A percentile compares a stretch with the other conserved stretches of the same genome.
Conservation (phyloP, 2,329 filamentous ascomycete genomes). For the Clonostachys sp. region DNA sequence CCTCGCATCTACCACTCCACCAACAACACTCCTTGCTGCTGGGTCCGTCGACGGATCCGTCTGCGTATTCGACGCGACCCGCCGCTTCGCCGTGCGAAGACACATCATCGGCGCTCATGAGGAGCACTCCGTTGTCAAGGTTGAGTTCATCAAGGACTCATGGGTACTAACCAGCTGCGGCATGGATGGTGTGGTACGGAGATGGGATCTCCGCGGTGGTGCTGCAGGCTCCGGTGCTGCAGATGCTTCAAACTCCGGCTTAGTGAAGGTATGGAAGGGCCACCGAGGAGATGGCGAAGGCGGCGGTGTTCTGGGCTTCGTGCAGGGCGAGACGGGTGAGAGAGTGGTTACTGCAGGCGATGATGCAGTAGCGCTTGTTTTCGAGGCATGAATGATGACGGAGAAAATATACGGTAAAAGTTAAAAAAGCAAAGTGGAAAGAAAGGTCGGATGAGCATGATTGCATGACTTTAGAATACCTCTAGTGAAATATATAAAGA, state of each 20-base stretch:
- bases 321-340: constrained; percentile 71
- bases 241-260: constrained; percentile 49
- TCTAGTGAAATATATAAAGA: too few species aligned
- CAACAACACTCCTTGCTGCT: constrained; percentile 54
- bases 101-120: constrained; percentile 81
- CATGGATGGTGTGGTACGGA: constrained; percentile 84
- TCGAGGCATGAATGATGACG: constrained; percentile 42
- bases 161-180: constrained; percentile 84
- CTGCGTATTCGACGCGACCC: constrained; percentile 79
- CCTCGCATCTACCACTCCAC: constrained; percentile 27
- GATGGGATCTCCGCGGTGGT: constrained; percentile 74
- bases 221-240: constrained; percentile 18
- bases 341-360: constrained; percentile 86
- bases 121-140: constrained; percentile 85
- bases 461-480: too few species aligned
- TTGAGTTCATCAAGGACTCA: constrained; percentile 70
- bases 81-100: constrained; percentile 81
- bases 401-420: not conserved
- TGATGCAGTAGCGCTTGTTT: constrained; percentile 68
- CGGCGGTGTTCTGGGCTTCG: constrained; percentile 86
- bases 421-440: not conserved
- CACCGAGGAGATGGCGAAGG: constrained; percentile 81
- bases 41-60: constrained; percentile 74
- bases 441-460: too few species aligned
- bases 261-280: constrained; percentile 85